Conservation (phyloP, 306 rosid genomes). For the Glycine soja region DNA sequence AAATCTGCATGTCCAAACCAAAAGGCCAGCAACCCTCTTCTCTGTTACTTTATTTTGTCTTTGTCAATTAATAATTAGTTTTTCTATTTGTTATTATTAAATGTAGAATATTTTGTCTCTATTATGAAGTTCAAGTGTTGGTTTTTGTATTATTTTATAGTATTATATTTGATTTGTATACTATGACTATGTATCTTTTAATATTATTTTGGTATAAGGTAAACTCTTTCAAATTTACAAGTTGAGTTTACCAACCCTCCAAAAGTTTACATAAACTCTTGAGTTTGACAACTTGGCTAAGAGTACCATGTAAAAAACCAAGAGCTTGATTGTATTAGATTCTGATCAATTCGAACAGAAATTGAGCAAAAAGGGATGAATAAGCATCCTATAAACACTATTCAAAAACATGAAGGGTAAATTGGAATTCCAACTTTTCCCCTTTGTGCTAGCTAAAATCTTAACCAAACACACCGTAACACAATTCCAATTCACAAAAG, state of each 20-base stretch:
- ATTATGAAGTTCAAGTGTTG: too few relatives aligned
- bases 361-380: not conserved
- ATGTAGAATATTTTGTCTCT: too few relatives aligned
- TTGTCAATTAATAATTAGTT: too few relatives aligned
- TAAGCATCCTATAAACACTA: slow-evolving; percentile 6
- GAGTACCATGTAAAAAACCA: slow-evolving; percentile 5
- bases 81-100: not conserved
- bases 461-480: not conserved
- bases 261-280: not conserved
- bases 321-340: not conserved
- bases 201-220: too few relatives aligned
- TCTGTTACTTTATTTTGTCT: too few relatives aligned
- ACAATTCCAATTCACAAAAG: slow-evolving; percentile 17
- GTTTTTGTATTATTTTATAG: too few relatives aligned
- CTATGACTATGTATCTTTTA: too few relatives aligned
- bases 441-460: not conserved
- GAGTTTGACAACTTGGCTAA: not conserved
- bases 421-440: not conserved
- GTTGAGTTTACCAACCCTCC: not conserved
- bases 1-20: too few relatives aligned
- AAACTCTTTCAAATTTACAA: not conserved
- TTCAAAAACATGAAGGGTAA: slow-evolving; percentile 5
- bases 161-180: too few relatives aligned
- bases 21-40: too few relatives aligned
- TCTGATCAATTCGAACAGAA: not conserved